Conservation (phyloP, 805 yeast genomes). For the Metschnikowia baotianmanensis region DNA sequence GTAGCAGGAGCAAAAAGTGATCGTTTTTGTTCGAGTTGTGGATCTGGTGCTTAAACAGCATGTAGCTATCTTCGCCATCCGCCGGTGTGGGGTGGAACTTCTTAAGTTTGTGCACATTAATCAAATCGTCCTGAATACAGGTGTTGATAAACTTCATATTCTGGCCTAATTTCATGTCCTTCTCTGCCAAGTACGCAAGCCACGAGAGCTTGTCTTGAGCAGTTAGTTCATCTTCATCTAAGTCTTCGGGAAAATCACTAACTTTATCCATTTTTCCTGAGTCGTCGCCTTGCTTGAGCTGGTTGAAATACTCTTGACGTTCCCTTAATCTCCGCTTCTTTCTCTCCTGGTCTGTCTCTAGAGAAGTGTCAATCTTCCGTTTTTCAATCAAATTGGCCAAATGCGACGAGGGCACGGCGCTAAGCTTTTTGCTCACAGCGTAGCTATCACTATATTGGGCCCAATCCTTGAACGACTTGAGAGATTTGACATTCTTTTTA, state of each 20-base stretch:
- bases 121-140: conserved; percentile 25
- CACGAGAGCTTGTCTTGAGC: conserved; percentile 31
- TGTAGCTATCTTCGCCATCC: conserved; percentile 17
- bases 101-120: conserved; percentile 27
- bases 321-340: conserved; percentile 34
- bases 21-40: conserved; percentile 29
- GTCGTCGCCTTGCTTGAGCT: conserved; percentile 30
- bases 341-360: conserved; percentile 35
- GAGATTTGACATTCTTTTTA: conserved; percentile 32
- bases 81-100: conserved; percentile 28
- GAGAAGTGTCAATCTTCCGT: conserved; percentile 35
- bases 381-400: conserved; percentile 37
- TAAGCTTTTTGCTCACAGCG: conserved; percentile 23
- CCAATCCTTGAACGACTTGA: conserved; percentile 41
- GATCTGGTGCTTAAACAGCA: conserved; percentile 24
- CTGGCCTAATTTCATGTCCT: conserved; percentile 37
- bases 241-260: conserved; percentile 20
- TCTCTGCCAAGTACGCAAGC: conserved; percentile 38
- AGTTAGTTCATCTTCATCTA: conserved; percentile 24
- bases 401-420: conserved; percentile 30
- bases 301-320: conserved; percentile 40
- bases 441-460: conserved; percentile 28
- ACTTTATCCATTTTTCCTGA: conserved; percentile 9
- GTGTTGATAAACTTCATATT: conserved; percentile 35
- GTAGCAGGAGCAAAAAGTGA: conserved; percentile 27